Evolutionary conservation across 352 stramenopile genomes (phyloP), one percentile per base, ranked within the genome.

Genomic region (Pythium phragmitis): DNA sequence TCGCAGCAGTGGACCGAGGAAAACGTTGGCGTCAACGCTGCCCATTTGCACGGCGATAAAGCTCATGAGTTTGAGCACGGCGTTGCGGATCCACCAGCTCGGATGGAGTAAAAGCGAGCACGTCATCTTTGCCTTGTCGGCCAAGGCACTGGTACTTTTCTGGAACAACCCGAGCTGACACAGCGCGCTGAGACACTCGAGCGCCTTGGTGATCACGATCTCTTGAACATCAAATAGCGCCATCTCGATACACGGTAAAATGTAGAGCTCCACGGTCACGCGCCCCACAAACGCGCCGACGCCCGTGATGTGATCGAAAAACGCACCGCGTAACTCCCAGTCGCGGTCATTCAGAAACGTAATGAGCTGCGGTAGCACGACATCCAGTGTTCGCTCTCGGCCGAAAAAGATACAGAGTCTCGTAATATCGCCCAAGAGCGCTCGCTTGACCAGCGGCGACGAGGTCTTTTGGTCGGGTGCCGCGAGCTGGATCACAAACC

Each of bases 381-480:
- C 96, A 47, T 97, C 91, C 48, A 98, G 83, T 2, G 94, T 97
- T 33, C 89, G 83, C 57, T 99, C 96, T 39, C 88, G 85, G 0
- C 96, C 96, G 73, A 99, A 99, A 70, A 99, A 99, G 19, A 97
- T 88, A 53, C 96, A 99, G 9, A 99, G 77, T 11, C 92, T 81
- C n/a, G 91, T 96, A 48, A 99, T 95, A 69, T 98, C 91, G 16
- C 84, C 69, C 23, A 99, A 77, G n/a, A 99, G 69, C 19, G 94
- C 91, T 28, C 89, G 92, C 69, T 99, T 99, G 14, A 97, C 88
- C 39, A 98, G 78, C 30, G 93, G 94, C 21, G 96, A 98, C 48
- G 94, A 93, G 13, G 82, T 80, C 56, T 94, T 94, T 57, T 96
- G 85, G 63, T 96, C 87, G 0, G 77, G 96, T 30, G 70, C 94